phyloP scores from a whole-genome alignment of 2,329 filamentous ascomycete genomes.

The Fusarium udum region DNA sequence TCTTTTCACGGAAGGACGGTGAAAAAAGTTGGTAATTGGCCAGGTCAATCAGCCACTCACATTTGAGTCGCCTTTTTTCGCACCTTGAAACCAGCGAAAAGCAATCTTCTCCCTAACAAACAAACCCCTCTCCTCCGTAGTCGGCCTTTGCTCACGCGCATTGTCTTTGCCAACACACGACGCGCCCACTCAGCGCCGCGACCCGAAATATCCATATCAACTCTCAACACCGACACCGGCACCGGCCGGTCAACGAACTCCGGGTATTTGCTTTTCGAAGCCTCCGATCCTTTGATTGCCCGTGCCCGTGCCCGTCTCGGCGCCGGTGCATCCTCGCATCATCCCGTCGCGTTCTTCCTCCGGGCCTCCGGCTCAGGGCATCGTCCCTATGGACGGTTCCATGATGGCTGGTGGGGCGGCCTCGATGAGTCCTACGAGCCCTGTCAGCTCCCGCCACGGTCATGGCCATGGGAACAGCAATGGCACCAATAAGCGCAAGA shows the following conservation, averaged over 20 bases:
- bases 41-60: constrained; percentile 25
- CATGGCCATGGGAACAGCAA: constrained; percentile 55
- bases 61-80: constrained; percentile 32
- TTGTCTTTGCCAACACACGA: constrained; percentile 38
- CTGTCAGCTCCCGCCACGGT: constrained; percentile 61
- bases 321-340: constrained; percentile 18
- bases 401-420: constrained; percentile 58
- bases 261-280: constrained; percentile 8
- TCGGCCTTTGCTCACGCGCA: constrained; percentile 44
- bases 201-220: constrained; percentile 40
- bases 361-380: constrained; percentile 29
- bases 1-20: neutral
- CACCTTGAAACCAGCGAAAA: constrained; percentile 31
- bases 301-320: constrained; percentile 21
- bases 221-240: constrained; percentile 43
- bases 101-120: constrained; percentile 38
- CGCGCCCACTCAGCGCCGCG: constrained; percentile 39
- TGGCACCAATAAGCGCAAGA: constrained; percentile 65
- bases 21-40: constrained; percentile 12
- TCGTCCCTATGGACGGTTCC: constrained; percentile 57
- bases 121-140: constrained; percentile 46
- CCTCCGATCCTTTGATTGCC: constrained; percentile 19
- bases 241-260: constrained; percentile 38
- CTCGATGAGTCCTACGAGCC: constrained; percentile 65
- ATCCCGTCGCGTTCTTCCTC: constrained; percentile 18